Evolutionary conservation across 2,329 filamentous ascomycete species (phyloP).

Genomic region (Aureobasidium sp.): DNA sequence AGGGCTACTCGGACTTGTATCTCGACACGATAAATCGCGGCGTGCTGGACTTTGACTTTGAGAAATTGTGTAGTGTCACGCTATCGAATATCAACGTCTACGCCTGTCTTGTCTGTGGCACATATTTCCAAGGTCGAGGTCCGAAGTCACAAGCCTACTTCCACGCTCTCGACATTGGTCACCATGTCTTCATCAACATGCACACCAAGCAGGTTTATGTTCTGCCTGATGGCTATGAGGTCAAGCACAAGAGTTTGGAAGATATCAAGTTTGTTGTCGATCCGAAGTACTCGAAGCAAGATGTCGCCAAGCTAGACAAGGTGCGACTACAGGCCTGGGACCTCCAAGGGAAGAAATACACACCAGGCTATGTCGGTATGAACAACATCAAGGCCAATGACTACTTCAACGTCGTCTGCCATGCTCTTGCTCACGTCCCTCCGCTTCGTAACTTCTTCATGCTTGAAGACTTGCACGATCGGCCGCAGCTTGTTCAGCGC

Average conservation of each 20-base stretch:
- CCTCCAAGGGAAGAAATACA: slow-evolving; percentile 75
- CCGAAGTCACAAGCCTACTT: slow-evolving; percentile 96
- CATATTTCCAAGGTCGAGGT: slow-evolving; percentile 91
- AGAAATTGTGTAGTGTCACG: slow-evolving; percentile 94
- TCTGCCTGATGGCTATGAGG: slow-evolving; percentile 93
- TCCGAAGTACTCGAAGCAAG: slow-evolving; percentile 70
- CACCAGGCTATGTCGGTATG: slow-evolving; percentile 93
- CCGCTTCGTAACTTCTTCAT: slow-evolving; percentile 89
- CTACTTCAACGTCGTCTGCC: slow-evolving; percentile 92
- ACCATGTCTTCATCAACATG: slow-evolving; percentile 99
- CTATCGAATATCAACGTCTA: slow-evolving; percentile 99
- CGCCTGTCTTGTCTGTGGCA: slow-evolving; percentile 93
- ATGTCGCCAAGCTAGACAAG: slow-evolving; percentile 74
- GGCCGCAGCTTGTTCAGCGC: slow-evolving; percentile 76
- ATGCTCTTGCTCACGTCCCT: slow-evolving; percentile 81
- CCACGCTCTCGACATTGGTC: slow-evolving; percentile 86
- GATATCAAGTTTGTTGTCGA: slow-evolving; percentile 98
- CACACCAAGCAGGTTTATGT: slow-evolving; percentile 86
- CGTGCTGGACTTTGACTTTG: slow-evolving; percentile 95
- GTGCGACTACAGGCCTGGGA: slow-evolving; percentile 62
- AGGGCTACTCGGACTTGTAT: slow-evolving; percentile 91
- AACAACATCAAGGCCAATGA: slow-evolving; percentile 99
- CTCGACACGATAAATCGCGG: slow-evolving; percentile 93
- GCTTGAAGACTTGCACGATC: slow-evolving; percentile 68
- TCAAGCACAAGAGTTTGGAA: slow-evolving; percentile 86